Base-by-base conservation (phyloP, 129 eudicot species). In the Chrysanthemum seticuspe region DNA sequence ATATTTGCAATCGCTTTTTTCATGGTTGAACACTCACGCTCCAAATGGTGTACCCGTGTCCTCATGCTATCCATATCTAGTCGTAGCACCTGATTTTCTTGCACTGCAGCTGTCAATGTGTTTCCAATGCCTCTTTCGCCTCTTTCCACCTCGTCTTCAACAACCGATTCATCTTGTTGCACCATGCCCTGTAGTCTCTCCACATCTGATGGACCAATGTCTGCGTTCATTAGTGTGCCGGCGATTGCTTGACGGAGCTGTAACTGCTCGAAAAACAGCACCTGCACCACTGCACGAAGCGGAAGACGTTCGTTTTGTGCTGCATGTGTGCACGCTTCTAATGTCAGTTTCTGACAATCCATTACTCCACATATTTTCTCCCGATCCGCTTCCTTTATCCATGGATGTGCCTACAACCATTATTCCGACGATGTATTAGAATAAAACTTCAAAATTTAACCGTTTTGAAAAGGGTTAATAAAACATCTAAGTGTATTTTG, bases 201-300 rank as follows among this genome's bases (percentile, higher is more conserved):
- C 13, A 16, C 63, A 21, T 57, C 67, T 49, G 51, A 53, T 3
- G 71, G 60, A 10, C 75, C 79, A 0, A 34, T 74, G 13, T 85
- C 95, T 9, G 78, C 70, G 52, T 82, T 58, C n/a, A 83, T 49
- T 6, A 89, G 87, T 0, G 91, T 87, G 12, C 98, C 98, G 40
- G 95, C 87, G 12, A 94, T n/a, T n/a, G 99, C 99, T 11, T 94
- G 97, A 49, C 99, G 94, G 80, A 94, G 99, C 85, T 94, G 99
- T 12, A 94, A 85, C 76, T 94, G 99, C 89, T 94, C 99, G 78
- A 90, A 94, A 94, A 94, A 94, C 10, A 94, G 78, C 12, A 94
- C 99, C 67, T 90, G 97, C 31, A 94, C 97, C 71, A 94, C 96
- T 12, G 97, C 89, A 29, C 97, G 69, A 3, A 94, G 87, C 0